These are phyloP conservation scores for Aspergillus chevalieri DNA, from an alignment of 2,329 filamentous ascomycete species.

Conservation along the genomic window DNA sequence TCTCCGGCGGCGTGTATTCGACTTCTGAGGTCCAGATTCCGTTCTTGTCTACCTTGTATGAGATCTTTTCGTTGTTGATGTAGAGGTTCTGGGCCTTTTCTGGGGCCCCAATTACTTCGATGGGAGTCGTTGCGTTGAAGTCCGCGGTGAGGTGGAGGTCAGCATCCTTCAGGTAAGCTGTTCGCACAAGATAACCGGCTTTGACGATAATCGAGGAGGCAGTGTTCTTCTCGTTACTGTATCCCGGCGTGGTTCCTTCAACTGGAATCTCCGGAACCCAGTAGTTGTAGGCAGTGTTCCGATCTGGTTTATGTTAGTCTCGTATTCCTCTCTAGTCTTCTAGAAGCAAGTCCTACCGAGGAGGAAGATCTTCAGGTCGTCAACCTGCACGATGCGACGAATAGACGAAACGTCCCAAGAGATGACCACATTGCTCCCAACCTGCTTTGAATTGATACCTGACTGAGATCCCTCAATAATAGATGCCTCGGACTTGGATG, in stretches of 20 bases:
- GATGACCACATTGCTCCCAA: slow-evolving; percentile 23
- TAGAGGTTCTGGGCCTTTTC: slow-evolving; percentile 51
- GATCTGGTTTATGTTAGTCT: slow-evolving; percentile 40
- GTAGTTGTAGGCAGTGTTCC: slow-evolving; percentile 41
- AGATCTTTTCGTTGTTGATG: slow-evolving; percentile 52
- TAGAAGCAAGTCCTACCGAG: slow-evolving; percentile 33
- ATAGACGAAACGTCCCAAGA: slow-evolving; percentile 53
- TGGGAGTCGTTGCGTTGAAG: slow-evolving; percentile 60
- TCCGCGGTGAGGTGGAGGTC: slow-evolving; percentile 62
- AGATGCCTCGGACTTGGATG: slow-evolving; percentile 18
- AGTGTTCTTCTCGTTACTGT: slow-evolving; percentile 22
- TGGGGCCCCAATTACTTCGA: slow-evolving; percentile 63
- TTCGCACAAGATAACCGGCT: slow-evolving; percentile 39
- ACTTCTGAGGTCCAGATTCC: slow-evolving; percentile 49
- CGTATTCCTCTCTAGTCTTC: not conserved
- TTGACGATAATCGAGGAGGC: slow-evolving; percentile 37
- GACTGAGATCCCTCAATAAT: slow-evolving; percentile 29
- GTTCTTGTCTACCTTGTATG: slow-evolving; percentile 36
- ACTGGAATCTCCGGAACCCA: slow-evolving; percentile 37
- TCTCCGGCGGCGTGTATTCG: slow-evolving; percentile 44
- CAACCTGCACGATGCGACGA: slow-evolving; percentile 35
- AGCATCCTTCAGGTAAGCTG: slow-evolving; percentile 49
- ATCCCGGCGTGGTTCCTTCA: slow-evolving; percentile 22
- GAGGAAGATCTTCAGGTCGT: slow-evolving; percentile 50
- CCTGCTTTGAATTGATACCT: slow-evolving; percentile 23